A percentile compares a stretch with the other conserved stretches of the same genome.
Evolutionary conservation across 129 eudicot species (phyloP).

Genomic region (Heracleum sosnowskyi): DNA sequence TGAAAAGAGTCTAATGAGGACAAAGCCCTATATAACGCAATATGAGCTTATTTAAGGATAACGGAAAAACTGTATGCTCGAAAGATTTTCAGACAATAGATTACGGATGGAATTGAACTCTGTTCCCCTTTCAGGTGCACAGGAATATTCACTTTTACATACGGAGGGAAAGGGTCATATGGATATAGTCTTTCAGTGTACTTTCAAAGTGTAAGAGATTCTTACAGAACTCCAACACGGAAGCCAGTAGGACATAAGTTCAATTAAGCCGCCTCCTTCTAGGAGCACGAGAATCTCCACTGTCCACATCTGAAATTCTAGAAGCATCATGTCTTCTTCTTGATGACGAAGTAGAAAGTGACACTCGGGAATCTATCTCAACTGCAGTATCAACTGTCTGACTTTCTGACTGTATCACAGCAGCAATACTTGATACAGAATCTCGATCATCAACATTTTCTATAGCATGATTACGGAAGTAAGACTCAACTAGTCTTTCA

Average conservation of each 20-base stretch:
- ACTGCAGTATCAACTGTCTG: conserved; percentile 67
- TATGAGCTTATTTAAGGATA: neutral
- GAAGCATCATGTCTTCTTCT: conserved; percentile 62
- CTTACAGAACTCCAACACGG: neutral
- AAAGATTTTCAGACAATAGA: neutral
- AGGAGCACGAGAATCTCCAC: conserved; percentile 62
- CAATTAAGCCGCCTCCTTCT: conserved; percentile 72
- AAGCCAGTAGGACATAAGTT: neutral
- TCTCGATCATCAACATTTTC: conserved; percentile 73
- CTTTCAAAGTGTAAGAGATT: conserved; percentile 1
- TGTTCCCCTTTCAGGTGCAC: conserved; percentile 4
- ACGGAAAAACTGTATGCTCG: neutral
- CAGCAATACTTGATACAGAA: conserved; percentile 87
- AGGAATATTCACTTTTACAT: neutral
- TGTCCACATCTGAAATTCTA: conserved; percentile 62
- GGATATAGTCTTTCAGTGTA: neutral
- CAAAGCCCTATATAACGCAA: neutral
- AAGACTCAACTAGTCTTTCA: conserved; percentile 52
- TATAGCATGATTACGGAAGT: conserved; percentile 34
- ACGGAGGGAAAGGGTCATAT: neutral
- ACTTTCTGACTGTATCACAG: conserved; percentile 69
- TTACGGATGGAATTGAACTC: neutral
- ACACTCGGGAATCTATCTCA: conserved; percentile 57
- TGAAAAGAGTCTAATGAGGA: neutral
- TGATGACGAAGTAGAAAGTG: conserved; percentile 62